These are phyloP conservation scores for Syncephalastrum monosporum DNA, from an alignment of 371 early-diverging fungal genomes.

Conservation along the genomic window DNA sequence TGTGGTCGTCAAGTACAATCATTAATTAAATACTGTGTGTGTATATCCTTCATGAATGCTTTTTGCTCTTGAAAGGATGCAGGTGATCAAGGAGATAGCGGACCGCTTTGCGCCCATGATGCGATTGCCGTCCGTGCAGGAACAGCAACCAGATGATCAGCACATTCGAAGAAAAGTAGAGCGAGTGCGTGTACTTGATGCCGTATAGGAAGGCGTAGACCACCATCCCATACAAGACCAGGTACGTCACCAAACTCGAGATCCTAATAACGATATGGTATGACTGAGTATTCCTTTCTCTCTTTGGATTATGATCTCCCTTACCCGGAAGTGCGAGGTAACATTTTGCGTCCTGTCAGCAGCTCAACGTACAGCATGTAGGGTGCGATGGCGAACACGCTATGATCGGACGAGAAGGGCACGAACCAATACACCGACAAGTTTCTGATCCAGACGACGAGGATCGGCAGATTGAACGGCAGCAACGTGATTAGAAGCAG, in stretches of 20 bases:
- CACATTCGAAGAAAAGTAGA: slow-evolving; percentile 45
- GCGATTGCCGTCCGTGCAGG: slow-evolving; percentile 42
- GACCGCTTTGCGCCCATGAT: slow-evolving; percentile 27
- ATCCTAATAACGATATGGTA: slow-evolving; percentile 13
- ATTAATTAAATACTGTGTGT: no score
- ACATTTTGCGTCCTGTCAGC: slow-evolving; percentile 40
- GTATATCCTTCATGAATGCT: slow-evolving; percentile 29
- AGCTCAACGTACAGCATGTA: slow-evolving; percentile 58
- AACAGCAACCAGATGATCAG: slow-evolving; percentile 43
- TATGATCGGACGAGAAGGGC: slow-evolving; percentile 62
- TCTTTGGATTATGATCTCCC: background rate
- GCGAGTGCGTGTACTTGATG: slow-evolving; percentile 49
- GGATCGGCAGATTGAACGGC: slow-evolving; percentile 57
- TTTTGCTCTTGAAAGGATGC: slow-evolving; percentile 31
- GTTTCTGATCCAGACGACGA: slow-evolving; percentile 67
- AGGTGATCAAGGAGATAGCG: slow-evolving; percentile 36
- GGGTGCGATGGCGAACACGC: slow-evolving; percentile 55
- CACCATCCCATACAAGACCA: slow-evolving; percentile 31
- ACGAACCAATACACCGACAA: slow-evolving; percentile 62
- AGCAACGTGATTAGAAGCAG: slow-evolving; percentile 58
- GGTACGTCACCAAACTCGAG: slow-evolving; percentile 31
- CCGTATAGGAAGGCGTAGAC: slow-evolving; percentile 47
- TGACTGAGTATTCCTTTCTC: background rate
- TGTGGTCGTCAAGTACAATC: no score
- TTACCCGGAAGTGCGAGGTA: slow-evolving; percentile 52